A percentile compares a stretch with the other conserved stretches of the same genome.
These are phyloP conservation scores for Huntiella abstrusa DNA, from an alignment of 2,329 filamentous ascomycete species.

Conservation along the genomic window DNA sequence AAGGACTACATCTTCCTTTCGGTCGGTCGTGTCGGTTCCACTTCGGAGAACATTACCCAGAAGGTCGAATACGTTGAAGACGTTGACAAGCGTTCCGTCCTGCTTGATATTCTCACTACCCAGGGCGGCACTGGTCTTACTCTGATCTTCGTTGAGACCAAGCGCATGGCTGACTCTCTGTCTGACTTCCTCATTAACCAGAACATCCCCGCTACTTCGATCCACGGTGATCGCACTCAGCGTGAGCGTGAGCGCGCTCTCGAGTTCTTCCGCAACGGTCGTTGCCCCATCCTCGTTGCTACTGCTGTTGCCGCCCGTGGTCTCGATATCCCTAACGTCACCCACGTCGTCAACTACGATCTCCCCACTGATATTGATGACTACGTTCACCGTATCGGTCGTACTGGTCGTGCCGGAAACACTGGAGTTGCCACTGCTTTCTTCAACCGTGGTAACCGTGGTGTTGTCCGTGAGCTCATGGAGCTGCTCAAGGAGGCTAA, in stretches of 20 bases:
- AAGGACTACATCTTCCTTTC: conserved; percentile 99
- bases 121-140: conserved; percentile 70
- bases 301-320: conserved; percentile 86
- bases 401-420: conserved; percentile 98
- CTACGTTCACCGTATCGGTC: conserved; percentile 97
- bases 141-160: conserved; percentile 96
- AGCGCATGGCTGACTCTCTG: conserved; percentile 96
- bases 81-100: conserved; percentile 88
- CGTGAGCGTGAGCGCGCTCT: conserved; percentile 95
- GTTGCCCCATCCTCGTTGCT: conserved; percentile 90
- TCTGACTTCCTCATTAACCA: conserved; percentile 98
- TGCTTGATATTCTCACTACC: conserved; percentile 92
- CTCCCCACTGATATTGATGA: conserved; percentile 97
- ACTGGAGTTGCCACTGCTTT: conserved; percentile 96
- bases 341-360: conserved; percentile 97
- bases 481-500: conserved; percentile 98
- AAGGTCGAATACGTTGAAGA: conserved; percentile 98
- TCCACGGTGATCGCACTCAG: conserved; percentile 96
- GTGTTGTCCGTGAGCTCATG: conserved; percentile 87
- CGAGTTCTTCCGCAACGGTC: conserved; percentile 90
- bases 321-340: conserved; percentile 90
- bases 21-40: conserved; percentile 93
- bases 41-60: conserved; percentile 99
- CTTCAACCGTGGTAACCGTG: conserved; percentile 99
- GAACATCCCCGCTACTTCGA: conserved; percentile 92